phyloP scores from a whole-genome alignment of 2,329 filamentous ascomycete genomes.

The Onygenales sp. region DNA sequence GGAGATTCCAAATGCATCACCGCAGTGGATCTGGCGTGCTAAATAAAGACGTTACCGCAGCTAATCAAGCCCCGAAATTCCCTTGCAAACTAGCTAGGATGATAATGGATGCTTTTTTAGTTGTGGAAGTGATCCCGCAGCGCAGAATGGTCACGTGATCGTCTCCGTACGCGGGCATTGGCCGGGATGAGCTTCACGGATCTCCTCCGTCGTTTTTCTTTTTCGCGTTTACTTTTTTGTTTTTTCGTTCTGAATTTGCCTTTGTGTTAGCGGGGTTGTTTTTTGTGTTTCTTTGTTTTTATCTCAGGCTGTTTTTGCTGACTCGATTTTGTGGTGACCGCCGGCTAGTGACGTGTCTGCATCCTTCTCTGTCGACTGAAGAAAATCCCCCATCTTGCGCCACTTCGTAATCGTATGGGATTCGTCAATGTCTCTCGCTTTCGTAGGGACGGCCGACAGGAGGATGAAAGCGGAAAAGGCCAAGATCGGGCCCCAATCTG shows the following conservation, averaged over 20 bases:
- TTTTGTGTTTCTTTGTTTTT: not conserved
- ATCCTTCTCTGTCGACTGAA: too few species aligned
- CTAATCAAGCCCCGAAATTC: not conserved
- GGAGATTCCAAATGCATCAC: not conserved
- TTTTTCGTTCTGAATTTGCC: not conserved
- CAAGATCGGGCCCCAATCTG: not conserved
- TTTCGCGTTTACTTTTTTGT: not conserved
- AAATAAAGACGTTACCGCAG: not conserved
- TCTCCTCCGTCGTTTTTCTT: not conserved
- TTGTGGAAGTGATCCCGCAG: not conserved
- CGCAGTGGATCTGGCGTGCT: not conserved
- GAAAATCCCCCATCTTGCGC: too few species aligned
- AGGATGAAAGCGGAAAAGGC: not conserved
- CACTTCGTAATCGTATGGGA: too few species aligned
- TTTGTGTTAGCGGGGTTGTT: not conserved
- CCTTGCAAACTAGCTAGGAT: not conserved
- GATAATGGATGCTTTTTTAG: not conserved
- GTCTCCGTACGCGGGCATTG: not conserved
- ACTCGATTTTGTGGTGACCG: not conserved
- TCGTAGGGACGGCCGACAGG: not conserved
- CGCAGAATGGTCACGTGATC: not conserved
- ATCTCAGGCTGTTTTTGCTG: not conserved
- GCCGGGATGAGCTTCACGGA: not conserved
- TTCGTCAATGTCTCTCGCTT: not conserved
- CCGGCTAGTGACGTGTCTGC: too few species aligned